Conservation (phyloP, 2,329 filamentous ascomycete genomes). For the Aspergillus ibericus region DNA sequence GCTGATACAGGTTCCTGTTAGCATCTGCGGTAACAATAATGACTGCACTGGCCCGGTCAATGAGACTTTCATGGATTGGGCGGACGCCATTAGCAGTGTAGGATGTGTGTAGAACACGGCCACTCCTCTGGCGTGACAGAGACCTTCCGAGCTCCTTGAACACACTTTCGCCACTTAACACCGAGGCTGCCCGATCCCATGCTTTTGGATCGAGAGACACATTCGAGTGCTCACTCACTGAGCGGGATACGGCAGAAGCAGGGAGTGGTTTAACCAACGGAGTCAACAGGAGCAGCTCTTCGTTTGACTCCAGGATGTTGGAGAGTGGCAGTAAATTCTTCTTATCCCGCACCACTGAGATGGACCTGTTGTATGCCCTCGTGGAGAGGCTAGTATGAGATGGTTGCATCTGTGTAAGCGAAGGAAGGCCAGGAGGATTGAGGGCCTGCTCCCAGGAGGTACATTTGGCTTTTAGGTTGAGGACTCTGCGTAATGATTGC, state of each 20-base stretch:
- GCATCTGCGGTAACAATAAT: conserved; percentile 92
- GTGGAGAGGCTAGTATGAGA: conserved; percentile 78
- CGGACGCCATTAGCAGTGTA: conserved; percentile 92
- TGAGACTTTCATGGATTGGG: conserved; percentile 89
- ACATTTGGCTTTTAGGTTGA: conserved; percentile 78
- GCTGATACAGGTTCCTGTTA: conserved; percentile 89
- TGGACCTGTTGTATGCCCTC: conserved; percentile 86
- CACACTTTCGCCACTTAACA: conserved; percentile 91
- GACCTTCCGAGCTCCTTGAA: conserved; percentile 87
- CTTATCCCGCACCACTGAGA: conserved; percentile 88
- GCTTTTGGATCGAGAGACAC: conserved; percentile 56
- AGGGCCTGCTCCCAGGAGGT: conserved; percentile 89
- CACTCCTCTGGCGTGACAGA: conserved; percentile 80
- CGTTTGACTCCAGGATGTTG: conserved; percentile 75
- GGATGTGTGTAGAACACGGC: conserved; percentile 86
- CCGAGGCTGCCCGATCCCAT: conserved; percentile 59
- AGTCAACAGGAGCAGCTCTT: conserved; percentile 85
- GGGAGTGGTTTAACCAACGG: conserved; percentile 90
- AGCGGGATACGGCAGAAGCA: conserved; percentile 78
- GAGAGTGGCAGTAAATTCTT: conserved; percentile 80
- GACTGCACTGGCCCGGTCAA: conserved; percentile 82
- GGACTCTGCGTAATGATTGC: conserved; percentile 74
- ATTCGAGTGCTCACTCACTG: conserved; percentile 51
- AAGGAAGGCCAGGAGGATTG: conserved; percentile 76
- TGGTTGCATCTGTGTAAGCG: conserved; percentile 78